Percentiles rank a stretch among this genome's conserved stretches.
These are phyloP conservation scores for Diaporthe caulivora DNA, from an alignment of 2,329 filamentous ascomycete species.

Conservation along the genomic window DNA sequence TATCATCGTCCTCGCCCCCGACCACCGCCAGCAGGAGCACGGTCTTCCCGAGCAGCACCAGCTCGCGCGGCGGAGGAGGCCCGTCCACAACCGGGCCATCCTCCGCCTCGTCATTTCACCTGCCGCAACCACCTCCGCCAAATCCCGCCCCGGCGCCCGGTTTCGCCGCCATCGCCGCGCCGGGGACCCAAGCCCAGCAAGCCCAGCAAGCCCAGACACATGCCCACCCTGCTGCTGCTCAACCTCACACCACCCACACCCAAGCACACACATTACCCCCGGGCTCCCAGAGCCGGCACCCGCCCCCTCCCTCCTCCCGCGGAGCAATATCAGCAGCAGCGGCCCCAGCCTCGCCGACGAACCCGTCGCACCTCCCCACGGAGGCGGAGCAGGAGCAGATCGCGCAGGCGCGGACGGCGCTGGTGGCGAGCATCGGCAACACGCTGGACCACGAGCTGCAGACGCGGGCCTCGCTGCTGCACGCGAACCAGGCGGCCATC, in stretches of 20 bases:
- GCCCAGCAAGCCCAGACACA: constrained; percentile 15
- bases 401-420: constrained; percentile 68
- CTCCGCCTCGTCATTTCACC: constrained; percentile 38
- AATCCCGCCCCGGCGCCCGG: not conserved
- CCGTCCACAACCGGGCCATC: constrained; percentile 37
- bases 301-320: not conserved
- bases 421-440: constrained; percentile 75
- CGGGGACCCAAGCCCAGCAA: constrained; percentile 12
- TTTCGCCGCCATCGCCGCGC: not conserved
- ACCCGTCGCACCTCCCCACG: constrained; percentile 55
- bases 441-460: constrained; percentile 77
- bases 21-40: constrained; percentile 38
- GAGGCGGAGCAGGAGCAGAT: constrained; percentile 61
- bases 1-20: constrained; percentile 35
- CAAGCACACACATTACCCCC: not conserved
- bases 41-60: constrained; percentile 28
- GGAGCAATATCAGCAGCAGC: not conserved
- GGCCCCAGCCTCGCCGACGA: constrained; percentile 29
- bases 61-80: constrained; percentile 28
- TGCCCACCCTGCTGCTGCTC: constrained; percentile 5
- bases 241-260: not conserved
- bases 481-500: constrained; percentile 76
- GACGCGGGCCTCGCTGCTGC: constrained; percentile 75
- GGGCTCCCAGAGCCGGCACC: not conserved
- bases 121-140: constrained; percentile 13